These are phyloP conservation scores for Botryotinia globosa DNA, from an alignment of 2,329 filamentous ascomycete genomes.

Conservation along the genomic window DNA sequence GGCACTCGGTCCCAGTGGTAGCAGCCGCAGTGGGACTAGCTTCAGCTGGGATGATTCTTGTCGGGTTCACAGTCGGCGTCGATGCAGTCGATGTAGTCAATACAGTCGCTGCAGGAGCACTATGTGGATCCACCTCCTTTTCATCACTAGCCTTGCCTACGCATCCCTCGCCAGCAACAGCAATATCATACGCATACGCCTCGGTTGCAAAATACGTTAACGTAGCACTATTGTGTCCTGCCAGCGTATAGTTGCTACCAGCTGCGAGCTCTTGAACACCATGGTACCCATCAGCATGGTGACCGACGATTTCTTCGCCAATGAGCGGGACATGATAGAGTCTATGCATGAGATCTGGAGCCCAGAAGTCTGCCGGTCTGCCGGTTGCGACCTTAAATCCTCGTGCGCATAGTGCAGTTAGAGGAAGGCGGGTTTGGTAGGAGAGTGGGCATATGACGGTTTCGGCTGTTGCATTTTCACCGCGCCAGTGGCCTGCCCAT, in stretches of 20 bases:
- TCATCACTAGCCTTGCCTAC: background rate
- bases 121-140: background rate
- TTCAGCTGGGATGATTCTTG: background rate
- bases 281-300: slow-evolving; percentile 59
- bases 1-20: background rate
- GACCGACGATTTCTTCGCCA: slow-evolving; percentile 58
- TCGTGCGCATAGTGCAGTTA: background rate
- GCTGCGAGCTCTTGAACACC: slow-evolving; percentile 53
- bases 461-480: background rate
- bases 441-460: background rate
- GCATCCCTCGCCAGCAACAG: slow-evolving; percentile 44
- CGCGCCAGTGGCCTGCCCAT: slow-evolving; percentile 4
- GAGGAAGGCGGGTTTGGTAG: background rate
- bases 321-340: slow-evolving; percentile 61
- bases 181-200: slow-evolving; percentile 63
- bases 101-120: background rate
- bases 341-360: slow-evolving; percentile 61
- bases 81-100: background rate
- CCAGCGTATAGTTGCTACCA: slow-evolving; percentile 46
- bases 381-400: background rate
- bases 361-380: background rate
- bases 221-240: slow-evolving; percentile 57
- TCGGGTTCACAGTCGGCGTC: background rate
- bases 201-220: slow-evolving; percentile 69
- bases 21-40: background rate